Conservation (phyloP, 1,139 yeast species). For the Blastobotrys indianensis region DNA sequence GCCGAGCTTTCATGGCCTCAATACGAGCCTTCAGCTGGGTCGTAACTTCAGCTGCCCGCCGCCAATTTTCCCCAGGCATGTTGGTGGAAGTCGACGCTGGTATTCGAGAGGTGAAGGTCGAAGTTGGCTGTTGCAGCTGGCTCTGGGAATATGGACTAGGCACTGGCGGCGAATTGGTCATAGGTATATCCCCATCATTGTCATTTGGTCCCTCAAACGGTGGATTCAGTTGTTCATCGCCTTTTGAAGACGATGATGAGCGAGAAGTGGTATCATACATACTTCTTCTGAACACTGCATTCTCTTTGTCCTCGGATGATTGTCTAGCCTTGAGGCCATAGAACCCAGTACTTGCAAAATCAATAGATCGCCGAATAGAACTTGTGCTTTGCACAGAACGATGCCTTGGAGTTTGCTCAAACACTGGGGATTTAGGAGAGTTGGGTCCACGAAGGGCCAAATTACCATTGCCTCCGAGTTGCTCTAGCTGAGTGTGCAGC, state of each 20-base stretch:
- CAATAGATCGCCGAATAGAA: slow-evolving; percentile 19
- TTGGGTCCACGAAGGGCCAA: slow-evolving; percentile 10
- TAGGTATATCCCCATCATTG: slow-evolving; percentile 13
- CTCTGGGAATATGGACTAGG: too few species aligned
- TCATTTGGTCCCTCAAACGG: slow-evolving; percentile 4
- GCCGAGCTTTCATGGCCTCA: slow-evolving; percentile 72
- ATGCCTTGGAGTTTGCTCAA: slow-evolving; percentile 14
- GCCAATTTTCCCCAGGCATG: slow-evolving; percentile 58
- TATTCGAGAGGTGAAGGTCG: slow-evolving; percentile 4
- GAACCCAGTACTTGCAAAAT: slow-evolving; percentile 10
- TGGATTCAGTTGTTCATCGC: not conserved
- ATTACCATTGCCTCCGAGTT: slow-evolving; percentile 2
- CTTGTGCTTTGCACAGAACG: slow-evolving; percentile 6
- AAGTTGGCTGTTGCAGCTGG: too few species aligned
- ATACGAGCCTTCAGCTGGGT: slow-evolving; percentile 78
- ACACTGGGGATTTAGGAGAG: slow-evolving; percentile 22
- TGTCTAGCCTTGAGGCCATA: slow-evolving; percentile 6
- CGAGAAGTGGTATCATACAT: slow-evolving; percentile 6
- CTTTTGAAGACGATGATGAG: slow-evolving; percentile 5
- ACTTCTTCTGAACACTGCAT: slow-evolving; percentile 5
- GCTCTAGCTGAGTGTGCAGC: slow-evolving; percentile 9
- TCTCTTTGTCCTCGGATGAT: slow-evolving; percentile 14
- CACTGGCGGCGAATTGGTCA: slow-evolving; percentile 8
- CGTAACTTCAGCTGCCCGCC: slow-evolving; percentile 84
- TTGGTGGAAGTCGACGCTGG: slow-evolving; percentile 5